A percentile compares a stretch with the other conserved stretches of the same genome.
Evolutionary conservation across 129 eudicot species (phyloP).

Genomic region (Silybum marianum): DNA sequence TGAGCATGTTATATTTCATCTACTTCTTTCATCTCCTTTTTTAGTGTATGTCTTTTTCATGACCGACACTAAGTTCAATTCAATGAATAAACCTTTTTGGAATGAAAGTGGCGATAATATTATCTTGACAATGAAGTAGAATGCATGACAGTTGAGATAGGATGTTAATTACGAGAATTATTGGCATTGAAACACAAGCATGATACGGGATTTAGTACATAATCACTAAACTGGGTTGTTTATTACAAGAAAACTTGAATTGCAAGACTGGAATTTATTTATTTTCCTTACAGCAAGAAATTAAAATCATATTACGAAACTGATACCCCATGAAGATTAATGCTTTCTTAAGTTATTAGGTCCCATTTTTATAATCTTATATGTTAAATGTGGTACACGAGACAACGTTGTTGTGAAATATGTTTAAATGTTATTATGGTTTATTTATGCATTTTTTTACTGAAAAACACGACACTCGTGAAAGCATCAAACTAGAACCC

Average conservation of each 20-base stretch:
- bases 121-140: background rate
- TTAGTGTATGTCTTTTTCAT: background rate
- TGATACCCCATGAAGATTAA: background rate
- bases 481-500: background rate
- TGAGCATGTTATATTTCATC: background rate
- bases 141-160: background rate
- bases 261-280: background rate
- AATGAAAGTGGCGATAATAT: background rate
- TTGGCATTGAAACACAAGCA: background rate
- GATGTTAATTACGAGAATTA: background rate
- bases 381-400: background rate
- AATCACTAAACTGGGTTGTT: background rate
- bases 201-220: background rate
- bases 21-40: background rate
- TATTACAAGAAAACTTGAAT: background rate
- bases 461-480: background rate
- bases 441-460: background rate
- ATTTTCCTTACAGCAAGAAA: background rate
- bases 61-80: background rate
- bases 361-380: background rate
- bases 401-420: background rate
- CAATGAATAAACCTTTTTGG: background rate
- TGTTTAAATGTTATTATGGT: background rate
- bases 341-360: background rate
- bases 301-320: background rate